These are phyloP conservation scores for Chaetomiaceae sp. DNA, from an alignment of 2,329 filamentous ascomycete species.

Conservation along the genomic window DNA sequence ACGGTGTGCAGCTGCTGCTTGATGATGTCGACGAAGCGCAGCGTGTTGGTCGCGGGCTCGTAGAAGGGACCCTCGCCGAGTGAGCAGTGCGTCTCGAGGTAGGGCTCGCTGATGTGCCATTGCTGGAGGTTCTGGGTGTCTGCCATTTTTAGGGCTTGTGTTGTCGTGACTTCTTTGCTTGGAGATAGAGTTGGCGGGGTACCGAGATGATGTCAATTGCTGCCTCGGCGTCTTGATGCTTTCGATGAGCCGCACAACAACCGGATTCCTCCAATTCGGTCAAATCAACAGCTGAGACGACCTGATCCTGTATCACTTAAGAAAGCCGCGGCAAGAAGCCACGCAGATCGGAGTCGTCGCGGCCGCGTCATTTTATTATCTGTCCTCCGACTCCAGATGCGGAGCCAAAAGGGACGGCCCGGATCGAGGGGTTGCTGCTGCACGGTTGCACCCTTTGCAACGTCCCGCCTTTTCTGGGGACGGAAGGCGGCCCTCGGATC, in stretches of 20 bases:
- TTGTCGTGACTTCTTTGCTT: neutral
- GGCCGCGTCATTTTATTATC: constrained; percentile 1
- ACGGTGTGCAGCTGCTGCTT: constrained; percentile 69
- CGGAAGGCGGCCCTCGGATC: constrained; percentile 27
- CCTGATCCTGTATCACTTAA: neutral
- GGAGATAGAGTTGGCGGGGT: neutral
- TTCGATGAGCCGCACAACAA: too few species aligned
- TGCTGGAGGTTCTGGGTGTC: constrained; percentile 34
- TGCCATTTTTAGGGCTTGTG: constrained; percentile 29
- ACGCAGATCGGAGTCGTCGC: neutral
- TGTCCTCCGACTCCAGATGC: constrained; percentile 1
- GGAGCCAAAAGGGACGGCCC: constrained; percentile 8
- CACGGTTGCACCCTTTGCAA: too few species aligned
- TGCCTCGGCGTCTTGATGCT: too few species aligned
- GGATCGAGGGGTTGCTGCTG: constrained; percentile 8
- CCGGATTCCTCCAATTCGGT: too few species aligned
- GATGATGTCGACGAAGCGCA: constrained; percentile 82
- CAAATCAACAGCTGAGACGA: too few species aligned
- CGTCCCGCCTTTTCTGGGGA: neutral
- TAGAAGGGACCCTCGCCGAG: constrained; percentile 74
- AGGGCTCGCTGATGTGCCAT: constrained; percentile 50
- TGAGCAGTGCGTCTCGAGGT: constrained; percentile 58
- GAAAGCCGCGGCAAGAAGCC: neutral
- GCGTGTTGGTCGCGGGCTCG: constrained; percentile 57
- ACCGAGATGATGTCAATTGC: too few species aligned